Base-by-base conservation (phyloP, 805 yeast genomes). In the Scheffersomyces ergatensis region DNA sequence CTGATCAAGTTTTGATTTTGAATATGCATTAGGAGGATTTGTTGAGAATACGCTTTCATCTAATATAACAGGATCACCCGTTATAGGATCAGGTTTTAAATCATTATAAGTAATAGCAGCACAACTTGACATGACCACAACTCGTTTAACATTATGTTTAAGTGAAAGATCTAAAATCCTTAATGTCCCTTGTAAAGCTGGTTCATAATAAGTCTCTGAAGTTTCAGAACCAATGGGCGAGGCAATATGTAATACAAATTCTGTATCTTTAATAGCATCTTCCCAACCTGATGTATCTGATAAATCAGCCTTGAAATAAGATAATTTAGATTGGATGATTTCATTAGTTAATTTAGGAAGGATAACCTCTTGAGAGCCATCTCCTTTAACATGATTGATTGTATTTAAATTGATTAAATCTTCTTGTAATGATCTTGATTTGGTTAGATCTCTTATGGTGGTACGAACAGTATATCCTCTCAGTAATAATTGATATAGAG, bases 261-360 rank as follows among this genome's bases (percentile, higher is more conserved):
- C 50, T 2, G 40, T 42, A 16, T 45, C 48, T 33, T 49, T 40
- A 13, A 47, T 49, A 12, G 47, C 44, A 38, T 45, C 48, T 4
- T 34, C 20, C 36, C 49, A 49, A 2, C 51, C 51, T 18, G 47
- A 40, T 25, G 45, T 50, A 4, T 30, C 38, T 5, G 33, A 24
- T 3, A 44, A 43, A 21, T 47, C 48, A 12, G 50, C 48, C 12
- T 6, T 11, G 11, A 23, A 23, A 23, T 23, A 23, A 23, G 25
- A 23, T 23, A 23, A 23, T 23, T 23, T 6, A 23, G 6, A 7
- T 11, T 23, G 6, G 6, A 23, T 7, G 6, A 23, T 23, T 7
- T 23, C 25, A 23, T 6, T 7, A 23, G 25, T 23, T 7, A 23
- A 11, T 23, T 23, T 23, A 23, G 25, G 25, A 11, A 33, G 40